Evolutionary conservation across 2,329 filamentous ascomycete species (phyloP).

Genomic region (Hirsutella minnesotensis): DNA sequence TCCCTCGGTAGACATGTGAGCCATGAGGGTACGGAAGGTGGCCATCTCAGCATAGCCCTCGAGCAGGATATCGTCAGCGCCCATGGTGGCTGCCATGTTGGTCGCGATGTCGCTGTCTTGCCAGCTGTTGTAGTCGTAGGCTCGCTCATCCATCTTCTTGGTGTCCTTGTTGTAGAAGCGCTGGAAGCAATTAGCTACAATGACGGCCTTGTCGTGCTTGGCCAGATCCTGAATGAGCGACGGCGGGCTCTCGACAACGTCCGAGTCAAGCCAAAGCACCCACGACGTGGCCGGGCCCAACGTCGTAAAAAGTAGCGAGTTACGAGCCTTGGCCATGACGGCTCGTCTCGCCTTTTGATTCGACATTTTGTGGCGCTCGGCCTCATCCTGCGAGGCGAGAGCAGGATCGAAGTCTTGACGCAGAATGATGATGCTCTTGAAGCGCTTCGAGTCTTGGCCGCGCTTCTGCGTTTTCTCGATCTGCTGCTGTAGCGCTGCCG

Average conservation of each 20-base stretch:
- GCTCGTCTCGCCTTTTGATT: conserved; percentile 80
- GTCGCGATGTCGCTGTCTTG: conserved; percentile 74
- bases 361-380: conserved; percentile 79
- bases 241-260: conserved; percentile 79
- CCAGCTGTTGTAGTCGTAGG: conserved; percentile 98
- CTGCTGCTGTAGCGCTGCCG: conserved; percentile 68
- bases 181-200: conserved; percentile 94
- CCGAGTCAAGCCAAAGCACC: conserved; percentile 92
- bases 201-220: conserved; percentile 73
- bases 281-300: conserved; percentile 83
- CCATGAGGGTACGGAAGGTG: conserved; percentile 87
- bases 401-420: conserved; percentile 89
- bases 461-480: conserved; percentile 72
- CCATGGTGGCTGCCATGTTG: conserved; percentile 68
- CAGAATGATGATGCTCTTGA: conserved; percentile 87
- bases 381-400: conserved; percentile 68
- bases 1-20: conserved; percentile 54
- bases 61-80: conserved; percentile 79
- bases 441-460: conserved; percentile 67
- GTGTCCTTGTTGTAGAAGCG: conserved; percentile 60
- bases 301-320: conserved; percentile 90
- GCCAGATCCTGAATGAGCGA: conserved; percentile 87
- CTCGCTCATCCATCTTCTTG: conserved; percentile 60
- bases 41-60: conserved; percentile 91
- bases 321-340: conserved; percentile 87